Evolutionary conservation across 345 rosid species (phyloP), one percentile per base, ranked within the genome.

Genomic region (Camelina neglecta): DNA sequence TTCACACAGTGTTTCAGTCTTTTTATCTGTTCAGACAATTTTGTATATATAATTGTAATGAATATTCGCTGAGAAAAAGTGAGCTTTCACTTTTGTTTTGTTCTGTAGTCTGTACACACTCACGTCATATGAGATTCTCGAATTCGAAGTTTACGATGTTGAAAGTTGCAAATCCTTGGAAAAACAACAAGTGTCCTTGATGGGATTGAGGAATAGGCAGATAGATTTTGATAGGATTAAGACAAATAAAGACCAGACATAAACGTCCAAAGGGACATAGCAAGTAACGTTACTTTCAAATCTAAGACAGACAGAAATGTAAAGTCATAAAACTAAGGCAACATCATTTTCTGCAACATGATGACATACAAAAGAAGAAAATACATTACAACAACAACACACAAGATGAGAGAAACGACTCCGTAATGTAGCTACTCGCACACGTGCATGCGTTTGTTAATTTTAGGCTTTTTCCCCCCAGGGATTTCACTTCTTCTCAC

Each of bases 391-490:
- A 18, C 18, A 53, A 60, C 58, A 66, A 39, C 12, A 26, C 12
- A 66, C 68, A 60, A 53, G 59, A 67, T 53, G 64, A 44, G 8
- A 2, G 35, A 65, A 72, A 78, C 67, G 55, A 72, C 53, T 57
- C 64, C 69, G 65, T 72, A 42, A n/a, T 24, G 47, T 10, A 7
- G 38, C 44, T 8, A 31, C 51, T 50, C 6, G 18, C 77, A 66
- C 77, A 72, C 78, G 81, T 78, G 81, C 78, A 77, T 78, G 81
- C 64, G 78, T 69, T 60, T 60, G 24, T 78, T 78, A 67, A 66
- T 72, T 29, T 39, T 51, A 60, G 77, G 59, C 63, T 5, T 73
- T 49, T 67, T 49, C 21, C 24, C 24, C 26, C 6, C 24, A 8
- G 60, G 13, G 20, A 29, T 45, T 54, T 75, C 71, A 74, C 76